These are phyloP conservation scores for Tremella mesenterica DNA, from an alignment of 768 basidiomycete species.

Conservation along the genomic window DNA sequence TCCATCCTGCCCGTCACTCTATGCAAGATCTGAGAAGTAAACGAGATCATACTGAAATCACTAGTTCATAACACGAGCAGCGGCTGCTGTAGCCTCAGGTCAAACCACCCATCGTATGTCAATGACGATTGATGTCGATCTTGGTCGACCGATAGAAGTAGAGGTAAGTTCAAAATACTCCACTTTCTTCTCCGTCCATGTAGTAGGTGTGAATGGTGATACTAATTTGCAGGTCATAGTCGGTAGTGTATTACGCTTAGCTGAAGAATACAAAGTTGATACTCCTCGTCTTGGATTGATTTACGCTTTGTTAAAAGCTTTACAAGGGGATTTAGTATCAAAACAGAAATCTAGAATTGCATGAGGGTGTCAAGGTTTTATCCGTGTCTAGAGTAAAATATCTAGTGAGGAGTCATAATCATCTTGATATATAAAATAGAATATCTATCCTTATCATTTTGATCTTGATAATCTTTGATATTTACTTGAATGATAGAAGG, in stretches of 20 bases:
- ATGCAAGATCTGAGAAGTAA: not conserved
- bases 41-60: no score
- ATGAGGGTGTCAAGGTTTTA: no score
- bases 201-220: not conserved
- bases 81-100: no score
- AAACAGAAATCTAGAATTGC: no score
- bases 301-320: slow-evolving; percentile 30
- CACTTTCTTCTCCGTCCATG: not conserved
- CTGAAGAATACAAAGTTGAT: slow-evolving; percentile 12
- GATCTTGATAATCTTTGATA: no score
- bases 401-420: no score
- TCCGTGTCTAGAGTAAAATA: no score
- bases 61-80: no score
- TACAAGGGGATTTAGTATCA: slow-evolving; percentile 18
- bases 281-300: slow-evolving; percentile 23
- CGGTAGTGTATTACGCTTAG: slow-evolving; percentile 25
- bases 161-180: slow-evolving; percentile 27
- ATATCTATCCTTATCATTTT: no score
- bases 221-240: slow-evolving; percentile 13
- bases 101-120: slow-evolving; percentile 13
- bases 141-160: slow-evolving; percentile 33
- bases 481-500: no score
- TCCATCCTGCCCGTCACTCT: no score
- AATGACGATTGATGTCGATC: slow-evolving; percentile 35
- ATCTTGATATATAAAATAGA: no score